Base-by-base conservation (phyloP, 176 grass and related monocot species). In the Zoysia japonica region DNA sequence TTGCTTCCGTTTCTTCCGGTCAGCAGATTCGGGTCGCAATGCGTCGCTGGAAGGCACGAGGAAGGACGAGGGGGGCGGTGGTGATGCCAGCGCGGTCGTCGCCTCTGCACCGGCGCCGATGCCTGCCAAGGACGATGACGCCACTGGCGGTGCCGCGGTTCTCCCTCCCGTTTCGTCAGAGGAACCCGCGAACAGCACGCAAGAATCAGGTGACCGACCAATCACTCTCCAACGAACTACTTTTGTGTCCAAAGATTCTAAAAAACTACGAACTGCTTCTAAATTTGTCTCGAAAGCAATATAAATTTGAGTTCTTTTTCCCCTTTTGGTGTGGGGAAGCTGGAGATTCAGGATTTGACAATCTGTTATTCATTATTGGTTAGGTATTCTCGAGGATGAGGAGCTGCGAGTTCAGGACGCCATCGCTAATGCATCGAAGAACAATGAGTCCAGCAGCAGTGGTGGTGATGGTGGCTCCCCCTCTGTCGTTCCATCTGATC, bases 1-100 rank as follows among this genome's bases (percentile, higher is more conserved):
- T 55, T 39, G 35, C 9, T 84, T 77, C 17, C 3, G 8, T 14
- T 19, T 51, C 9, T 14, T 3, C 2, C 20, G 28, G 61, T 62
- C 69, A 89, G 87, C 28, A 28, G 87, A 80, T 89, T 89, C 68
- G 49, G 71, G 65, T 52, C 66, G 63, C 44, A 76, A 65, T 51
- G 87, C 82, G 44, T 54, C 81, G 28, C 28, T 28, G 28, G 28
- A 28, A 28, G 28, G 28, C 28, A 28, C 28, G 28, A 28, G 28
- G 28, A 28, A 28, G 28, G 28, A 28, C 53, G 52, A 39, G 10
- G 71, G 61, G 67, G 61, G 74, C 44, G 36, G 75, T 5, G 75
- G 51, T 67, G 75, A 61, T 7, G 49, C 20, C 4, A n/a, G 47
- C 69, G 51, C 28, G 19, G 19, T 3, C 20, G 47, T 43, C 11